Base-by-base conservation (phyloP, 768 basidiomycete species). In the Termitomyces sp. region DNA sequence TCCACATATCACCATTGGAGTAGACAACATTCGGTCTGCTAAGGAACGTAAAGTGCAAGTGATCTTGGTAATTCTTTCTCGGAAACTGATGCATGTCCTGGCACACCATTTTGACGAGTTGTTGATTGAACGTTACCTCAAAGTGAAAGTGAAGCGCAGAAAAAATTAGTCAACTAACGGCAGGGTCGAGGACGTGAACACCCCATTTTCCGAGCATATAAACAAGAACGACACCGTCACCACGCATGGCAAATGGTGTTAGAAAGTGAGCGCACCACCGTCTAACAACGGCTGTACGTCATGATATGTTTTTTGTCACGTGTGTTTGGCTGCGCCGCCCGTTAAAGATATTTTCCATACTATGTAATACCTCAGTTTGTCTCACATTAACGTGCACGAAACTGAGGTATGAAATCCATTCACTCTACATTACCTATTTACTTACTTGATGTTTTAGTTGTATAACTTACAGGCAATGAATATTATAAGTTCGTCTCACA, bases 151-250 rank as follows among this genome's bases (percentile, higher is more conserved):
- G 5, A 16, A 20, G 49, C 2, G 33, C 13, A 36, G 23, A 20
- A 18, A 14, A 52, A 7, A 16, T n/a, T 38, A 13, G 33, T 10
- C 2, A 18, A 58, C 69, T 23, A 49, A 75, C 77, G 56, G 72
- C 65, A 5, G 61, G 60, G 48, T 78, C 76, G 12, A 77, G 60
- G 23, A 78, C 66, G 49, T 78, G 77, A 41, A 78, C 68, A 43
- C 72, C 71, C 77, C 77, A 78, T 62, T 69, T 66, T 23, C 77
- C 77, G 5, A 78, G 68, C 53, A 71, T 70, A 62, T 69, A 78
- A 1, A 78, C 75, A 5, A 74, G 61, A 3, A 77, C 75, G 40
- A 75, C 70, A 16, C 70, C 70, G 50, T 72, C 71, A 33, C 66
- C 66, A 38, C 69, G 63, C 47, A 62, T 65, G 28, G 71, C 74